Percentiles rank a stretch among this genome's conserved stretches.
phyloP scores from a whole-genome alignment of 2,329 filamentous ascomycete species.

The Tolypocladium guangdongense region DNA sequence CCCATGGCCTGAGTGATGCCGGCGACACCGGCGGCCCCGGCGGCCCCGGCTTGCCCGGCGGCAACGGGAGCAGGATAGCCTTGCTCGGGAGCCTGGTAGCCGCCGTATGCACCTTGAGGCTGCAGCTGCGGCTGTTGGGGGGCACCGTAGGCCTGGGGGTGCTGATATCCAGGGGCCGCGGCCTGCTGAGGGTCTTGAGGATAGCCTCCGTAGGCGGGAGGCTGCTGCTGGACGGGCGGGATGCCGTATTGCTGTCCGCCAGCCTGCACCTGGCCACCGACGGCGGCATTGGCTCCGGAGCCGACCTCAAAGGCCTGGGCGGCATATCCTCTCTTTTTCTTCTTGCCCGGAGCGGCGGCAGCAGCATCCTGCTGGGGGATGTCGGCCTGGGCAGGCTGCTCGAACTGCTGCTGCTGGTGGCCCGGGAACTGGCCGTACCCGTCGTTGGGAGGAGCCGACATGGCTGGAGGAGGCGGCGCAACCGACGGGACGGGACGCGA shows the following conservation, averaged over 20 bases:
- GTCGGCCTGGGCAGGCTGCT: slow-evolving; percentile 25
- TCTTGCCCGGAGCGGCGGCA: slow-evolving; percentile 42
- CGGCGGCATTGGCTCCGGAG: slow-evolving; percentile 66
- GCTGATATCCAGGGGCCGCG: slow-evolving; percentile 28
- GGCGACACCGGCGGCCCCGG: slow-evolving; percentile 45
- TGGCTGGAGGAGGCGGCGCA: slow-evolving; percentile 23
- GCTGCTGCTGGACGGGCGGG: slow-evolving; percentile 28
- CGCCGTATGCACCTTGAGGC: slow-evolving; percentile 27
- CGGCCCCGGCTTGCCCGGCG: slow-evolving; percentile 15
- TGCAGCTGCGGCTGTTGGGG: slow-evolving; percentile 13
- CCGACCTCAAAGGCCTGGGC: slow-evolving; percentile 92
- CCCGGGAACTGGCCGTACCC: slow-evolving; percentile 40
- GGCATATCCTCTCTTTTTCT: slow-evolving; percentile 93
- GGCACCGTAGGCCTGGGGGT: slow-evolving; percentile 31
- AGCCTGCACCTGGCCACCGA: slow-evolving; percentile 33
- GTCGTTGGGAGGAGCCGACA: slow-evolving; percentile 48
- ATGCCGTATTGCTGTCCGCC: slow-evolving; percentile 35
- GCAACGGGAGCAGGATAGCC: slow-evolving; percentile 49
- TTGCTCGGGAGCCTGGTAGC: slow-evolving; percentile 39
- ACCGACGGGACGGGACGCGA: neutral
- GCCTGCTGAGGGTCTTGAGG: slow-evolving; percentile 34
- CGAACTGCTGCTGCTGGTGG: slow-evolving; percentile 31
- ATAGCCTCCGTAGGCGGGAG: slow-evolving; percentile 48
- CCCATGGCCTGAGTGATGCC: slow-evolving; percentile 78
- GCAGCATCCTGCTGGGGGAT: slow-evolving; percentile 13